Evolutionary conservation across 768 basidiomycete species (phyloP).

Genomic region (Auriculariales sp.): DNA sequence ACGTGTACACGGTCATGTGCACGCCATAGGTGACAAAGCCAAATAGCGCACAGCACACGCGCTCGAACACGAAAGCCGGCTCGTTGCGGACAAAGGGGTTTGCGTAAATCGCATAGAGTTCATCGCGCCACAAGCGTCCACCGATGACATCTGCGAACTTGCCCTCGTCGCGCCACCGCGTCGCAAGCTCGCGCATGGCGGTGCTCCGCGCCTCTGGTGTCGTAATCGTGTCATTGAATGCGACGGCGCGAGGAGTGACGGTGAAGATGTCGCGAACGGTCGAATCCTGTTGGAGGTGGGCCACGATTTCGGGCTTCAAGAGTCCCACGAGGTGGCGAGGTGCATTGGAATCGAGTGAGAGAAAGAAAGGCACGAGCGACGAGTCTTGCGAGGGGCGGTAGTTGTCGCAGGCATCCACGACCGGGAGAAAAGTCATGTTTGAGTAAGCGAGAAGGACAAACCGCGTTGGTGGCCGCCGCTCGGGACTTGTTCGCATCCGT

Average conservation of each 20-base stretch:
- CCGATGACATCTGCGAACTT: slow-evolving; percentile 54
- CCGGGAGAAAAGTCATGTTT: slow-evolving; percentile 43
- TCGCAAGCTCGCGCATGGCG: slow-evolving; percentile 51
- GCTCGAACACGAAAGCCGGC: slow-evolving; percentile 71
- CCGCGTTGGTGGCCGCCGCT: too few species aligned
- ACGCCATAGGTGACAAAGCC: slow-evolving; percentile 86
- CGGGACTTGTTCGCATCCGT: too few species aligned
- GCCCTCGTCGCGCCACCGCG: slow-evolving; percentile 57
- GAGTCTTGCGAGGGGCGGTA: slow-evolving; percentile 28
- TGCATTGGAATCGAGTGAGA: slow-evolving; percentile 27
- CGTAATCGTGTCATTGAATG: slow-evolving; percentile 36
- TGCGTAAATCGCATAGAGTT: slow-evolving; percentile 66
- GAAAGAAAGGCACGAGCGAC: slow-evolving; percentile 38
- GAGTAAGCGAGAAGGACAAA: too few species aligned
- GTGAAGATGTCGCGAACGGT: slow-evolving; percentile 27
- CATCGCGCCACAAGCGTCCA: slow-evolving; percentile 69
- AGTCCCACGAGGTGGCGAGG: slow-evolving; percentile 30
- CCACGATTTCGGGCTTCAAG: slow-evolving; percentile 18
- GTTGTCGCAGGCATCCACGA: slow-evolving; percentile 64
- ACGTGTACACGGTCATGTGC: slow-evolving; percentile 69
- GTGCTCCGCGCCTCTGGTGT: slow-evolving; percentile 44
- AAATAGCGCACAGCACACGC: slow-evolving; percentile 78
- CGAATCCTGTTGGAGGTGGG: slow-evolving; percentile 14
- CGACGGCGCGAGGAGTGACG: slow-evolving; percentile 17
- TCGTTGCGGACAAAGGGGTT: slow-evolving; percentile 45